These are phyloP conservation scores for Kregervanrija pseudodelftensis DNA, from an alignment of 805 yeast species.

Conservation along the genomic window DNA sequence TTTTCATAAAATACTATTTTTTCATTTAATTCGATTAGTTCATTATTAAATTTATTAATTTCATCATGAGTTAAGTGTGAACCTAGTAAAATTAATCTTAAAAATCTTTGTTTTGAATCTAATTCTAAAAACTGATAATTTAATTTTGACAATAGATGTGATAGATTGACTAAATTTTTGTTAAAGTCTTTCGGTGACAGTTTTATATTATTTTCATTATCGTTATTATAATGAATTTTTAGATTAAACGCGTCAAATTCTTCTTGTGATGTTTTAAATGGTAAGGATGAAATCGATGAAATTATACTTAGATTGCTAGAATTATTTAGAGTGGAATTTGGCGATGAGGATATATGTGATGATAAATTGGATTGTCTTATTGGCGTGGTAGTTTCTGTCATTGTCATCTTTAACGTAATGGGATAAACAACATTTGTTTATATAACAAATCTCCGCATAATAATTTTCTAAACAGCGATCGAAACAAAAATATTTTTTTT, in stretches of 20 bases:
- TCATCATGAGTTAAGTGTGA: slow-evolving; percentile 18
- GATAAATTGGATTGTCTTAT: too few species aligned
- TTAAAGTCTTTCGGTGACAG: slow-evolving; percentile 3
- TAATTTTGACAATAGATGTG: slow-evolving; percentile 29
- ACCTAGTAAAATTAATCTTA: slow-evolving; percentile 40
- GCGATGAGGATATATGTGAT: too few species aligned
- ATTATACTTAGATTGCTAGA: too few species aligned
- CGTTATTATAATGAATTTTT: background rate
- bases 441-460: background rate
- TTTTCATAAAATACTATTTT: slow-evolving; percentile 10
- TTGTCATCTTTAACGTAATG: background rate
- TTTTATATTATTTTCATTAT: background rate
- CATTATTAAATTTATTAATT: slow-evolving; percentile 13
- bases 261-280: slow-evolving; percentile 8
- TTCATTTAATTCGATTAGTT: slow-evolving; percentile 11
- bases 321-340: too few species aligned
- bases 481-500: background rate
- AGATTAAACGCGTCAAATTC: slow-evolving; percentile 10
- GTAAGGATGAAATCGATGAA: background rate
- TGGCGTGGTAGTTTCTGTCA: background rate
- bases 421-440: too few species aligned
- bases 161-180: slow-evolving; percentile 3
- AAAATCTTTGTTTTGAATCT: slow-evolving; percentile 62
- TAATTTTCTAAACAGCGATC: background rate
- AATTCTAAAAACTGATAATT: slow-evolving; percentile 65